Evolutionary conservation across 2,329 filamentous ascomycete genomes (phyloP).

Genomic region (Colletotrichum lupini): DNA sequence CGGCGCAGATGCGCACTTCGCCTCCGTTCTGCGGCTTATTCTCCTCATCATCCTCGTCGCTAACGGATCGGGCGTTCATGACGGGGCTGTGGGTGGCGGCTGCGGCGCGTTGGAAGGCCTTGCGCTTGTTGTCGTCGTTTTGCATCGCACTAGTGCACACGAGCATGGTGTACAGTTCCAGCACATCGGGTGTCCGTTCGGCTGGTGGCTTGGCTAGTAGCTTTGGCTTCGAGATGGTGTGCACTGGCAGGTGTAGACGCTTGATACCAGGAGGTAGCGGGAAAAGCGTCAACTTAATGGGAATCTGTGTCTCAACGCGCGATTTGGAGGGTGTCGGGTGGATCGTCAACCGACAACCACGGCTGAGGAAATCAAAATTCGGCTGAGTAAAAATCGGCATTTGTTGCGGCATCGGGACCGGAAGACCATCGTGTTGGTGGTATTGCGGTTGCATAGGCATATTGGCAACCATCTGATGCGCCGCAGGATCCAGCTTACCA

Average conservation of each 20-base stretch:
- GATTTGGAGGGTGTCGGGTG: conserved; percentile 82
- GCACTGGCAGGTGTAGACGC: conserved; percentile 85
- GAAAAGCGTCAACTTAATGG: conserved; percentile 82
- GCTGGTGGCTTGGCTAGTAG: conserved; percentile 80
- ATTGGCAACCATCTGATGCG: conserved; percentile 35
- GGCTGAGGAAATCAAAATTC: conserved; percentile 44
- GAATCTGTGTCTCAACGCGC: conserved; percentile 95
- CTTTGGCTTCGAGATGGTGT: conserved; percentile 96
- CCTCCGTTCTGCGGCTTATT: conserved; percentile 86
- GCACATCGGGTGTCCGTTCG: conserved; percentile 75
- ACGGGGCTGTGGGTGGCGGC: conserved; percentile 52
- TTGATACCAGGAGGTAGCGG: conserved; percentile 80
- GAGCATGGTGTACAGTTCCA: conserved; percentile 83
- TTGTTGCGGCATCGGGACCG: conserved; percentile 44
- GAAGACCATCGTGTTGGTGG: conserved; percentile 41
- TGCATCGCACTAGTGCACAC: conserved; percentile 95
- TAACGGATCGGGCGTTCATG: conserved; percentile 39
- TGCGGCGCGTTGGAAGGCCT: conserved; percentile 72
- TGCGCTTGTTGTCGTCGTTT: conserved; percentile 72
- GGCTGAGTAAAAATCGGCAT: conserved; percentile 41
- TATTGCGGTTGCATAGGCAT: conserved; percentile 31
- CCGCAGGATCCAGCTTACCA: conserved; percentile 42
- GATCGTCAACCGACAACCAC: conserved; percentile 63
- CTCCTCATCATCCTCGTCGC: conserved; percentile 69
- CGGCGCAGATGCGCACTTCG: conserved; percentile 90